phyloP scores from a whole-genome alignment of 345 rosid genomes.

The Hibiscus syriacus region DNA sequence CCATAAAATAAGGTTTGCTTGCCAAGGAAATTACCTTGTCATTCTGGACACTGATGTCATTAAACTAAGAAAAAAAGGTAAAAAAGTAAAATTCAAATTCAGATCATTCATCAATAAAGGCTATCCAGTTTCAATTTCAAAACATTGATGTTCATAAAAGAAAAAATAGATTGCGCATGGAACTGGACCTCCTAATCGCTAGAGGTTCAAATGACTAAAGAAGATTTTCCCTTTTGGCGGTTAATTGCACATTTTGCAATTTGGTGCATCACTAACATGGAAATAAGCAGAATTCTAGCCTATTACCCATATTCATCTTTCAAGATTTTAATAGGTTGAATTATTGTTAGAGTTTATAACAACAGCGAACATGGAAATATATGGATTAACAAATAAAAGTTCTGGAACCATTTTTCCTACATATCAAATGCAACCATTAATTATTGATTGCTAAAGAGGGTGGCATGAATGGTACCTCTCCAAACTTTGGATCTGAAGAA shows the following conservation, averaged over 20 bases:
- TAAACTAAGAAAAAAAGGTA: too few relatives aligned
- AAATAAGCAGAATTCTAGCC: neutral
- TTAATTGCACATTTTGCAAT: neutral
- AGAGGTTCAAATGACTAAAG: neutral
- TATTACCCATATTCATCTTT: neutral
- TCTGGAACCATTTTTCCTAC: neutral
- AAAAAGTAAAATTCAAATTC: neutral
- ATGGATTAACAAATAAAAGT: neutral
- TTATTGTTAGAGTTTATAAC: slow-evolving; percentile 2
- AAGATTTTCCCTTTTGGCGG: neutral
- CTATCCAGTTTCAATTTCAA: neutral
- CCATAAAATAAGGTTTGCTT: neutral
- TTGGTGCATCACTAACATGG: neutral
- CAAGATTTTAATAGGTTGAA: neutral
- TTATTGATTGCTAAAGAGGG: neutral
- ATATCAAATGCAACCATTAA: neutral
- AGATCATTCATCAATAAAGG: neutral
- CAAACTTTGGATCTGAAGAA: slow-evolving; percentile 76
- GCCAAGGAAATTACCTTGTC: neutral
- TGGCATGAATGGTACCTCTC: slow-evolving; percentile 60
- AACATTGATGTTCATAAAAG: neutral
- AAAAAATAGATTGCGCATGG: neutral
- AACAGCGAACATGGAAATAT: neutral
- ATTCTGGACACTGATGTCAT: neutral
- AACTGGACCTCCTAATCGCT: neutral